Base-by-base conservation (phyloP, 2,329 filamentous ascomycete species). In the Cylindrodendrum hubeiense region DNA sequence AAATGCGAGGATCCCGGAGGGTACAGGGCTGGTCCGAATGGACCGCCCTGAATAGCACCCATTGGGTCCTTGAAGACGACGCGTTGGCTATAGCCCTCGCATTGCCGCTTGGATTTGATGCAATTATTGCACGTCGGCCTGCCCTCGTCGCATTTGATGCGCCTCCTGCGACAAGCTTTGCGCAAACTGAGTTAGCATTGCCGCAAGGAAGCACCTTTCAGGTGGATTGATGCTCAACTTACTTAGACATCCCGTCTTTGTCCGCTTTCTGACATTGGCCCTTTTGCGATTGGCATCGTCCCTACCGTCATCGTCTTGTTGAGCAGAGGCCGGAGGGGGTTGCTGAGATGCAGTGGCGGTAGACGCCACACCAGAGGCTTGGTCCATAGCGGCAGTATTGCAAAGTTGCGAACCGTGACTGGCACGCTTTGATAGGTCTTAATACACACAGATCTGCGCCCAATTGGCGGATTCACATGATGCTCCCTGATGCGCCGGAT, bases 91-190 rank as follows among this genome's bases (percentile, higher is more conserved):
- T 96, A 96, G 57, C 93, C 93, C 78, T 96, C 93, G 77, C 93
- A 97, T 70, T 90, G 85, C 15, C 93, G 87, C 79, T 95, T 95
- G 19, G 93, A 95, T 76, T 95, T 96, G 81, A 92, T 89, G 80
- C 93, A 97, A 76, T 97, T 97, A 75, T 87, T 90, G 80, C 93
- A 96, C 28, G 87, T 91, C 26, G 93, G 93, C 53, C 91, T 88
- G 74, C 94, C 93, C 79, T 98, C 96, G 67, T 96, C 96, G 79
- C 96, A 99, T 81, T 98, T 99, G 80, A 99, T 98, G 67, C 96
- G 92, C 57, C 96, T 91, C 81, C 93, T 95, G 68, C 96, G 92
- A 81, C 96, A 99, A 63, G 96, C 93, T 95, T 76, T 49, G 66
- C 52, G 62, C 51, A 74, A 56, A 67, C 64, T 30, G 67, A 60